Evolutionary conservation across 2,329 filamentous ascomycete genomes (phyloP).

Genomic region (Clonostachys chloroleuca): DNA sequence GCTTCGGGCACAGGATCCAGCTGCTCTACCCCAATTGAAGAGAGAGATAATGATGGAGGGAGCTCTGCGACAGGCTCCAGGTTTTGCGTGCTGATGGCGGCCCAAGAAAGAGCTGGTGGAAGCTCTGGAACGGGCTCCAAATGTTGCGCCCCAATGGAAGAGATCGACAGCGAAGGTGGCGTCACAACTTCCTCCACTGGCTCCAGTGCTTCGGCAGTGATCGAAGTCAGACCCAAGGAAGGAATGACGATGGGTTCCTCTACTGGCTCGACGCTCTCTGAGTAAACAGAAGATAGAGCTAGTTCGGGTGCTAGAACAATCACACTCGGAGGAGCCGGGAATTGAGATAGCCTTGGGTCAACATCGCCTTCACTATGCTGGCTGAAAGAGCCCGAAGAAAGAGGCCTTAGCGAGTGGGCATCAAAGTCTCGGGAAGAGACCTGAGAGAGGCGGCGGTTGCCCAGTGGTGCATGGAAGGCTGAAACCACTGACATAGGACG

Average conservation of each 20-base stretch:
- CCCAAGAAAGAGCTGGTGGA: conserved; percentile 18
- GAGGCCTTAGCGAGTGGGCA: conserved; percentile 13
- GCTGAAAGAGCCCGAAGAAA: conserved; percentile 46
- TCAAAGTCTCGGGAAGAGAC: neutral
- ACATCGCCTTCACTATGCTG: conserved; percentile 49
- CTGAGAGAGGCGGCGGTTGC: too few species aligned
- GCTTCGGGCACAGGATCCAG: conserved; percentile 14
- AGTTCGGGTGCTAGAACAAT: conserved; percentile 26
- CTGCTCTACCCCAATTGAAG: conserved; percentile 16
- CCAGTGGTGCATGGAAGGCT: too few species aligned
- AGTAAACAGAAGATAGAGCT: conserved; percentile 37
- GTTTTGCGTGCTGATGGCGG: conserved; percentile 21
- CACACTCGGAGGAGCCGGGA: conserved; percentile 48
- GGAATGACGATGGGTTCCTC: conserved; percentile 7
- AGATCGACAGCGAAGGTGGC: conserved; percentile 15
- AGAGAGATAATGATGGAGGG: conserved; percentile 16
- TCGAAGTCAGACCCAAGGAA: conserved; percentile 22
- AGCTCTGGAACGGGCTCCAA: conserved; percentile 21
- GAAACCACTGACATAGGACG: conserved; percentile 38
- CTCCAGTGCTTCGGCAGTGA: conserved; percentile 26
- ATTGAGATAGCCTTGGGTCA: conserved; percentile 46
- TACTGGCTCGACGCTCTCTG: conserved; percentile 32
- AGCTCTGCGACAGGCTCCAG: conserved; percentile 21
- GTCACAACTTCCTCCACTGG: conserved; percentile 18
- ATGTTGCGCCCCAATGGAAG: conserved; percentile 13